These are phyloP conservation scores for Alternaria burnsii DNA, from an alignment of 2,329 filamentous ascomycete species.

Conservation along the genomic window DNA sequence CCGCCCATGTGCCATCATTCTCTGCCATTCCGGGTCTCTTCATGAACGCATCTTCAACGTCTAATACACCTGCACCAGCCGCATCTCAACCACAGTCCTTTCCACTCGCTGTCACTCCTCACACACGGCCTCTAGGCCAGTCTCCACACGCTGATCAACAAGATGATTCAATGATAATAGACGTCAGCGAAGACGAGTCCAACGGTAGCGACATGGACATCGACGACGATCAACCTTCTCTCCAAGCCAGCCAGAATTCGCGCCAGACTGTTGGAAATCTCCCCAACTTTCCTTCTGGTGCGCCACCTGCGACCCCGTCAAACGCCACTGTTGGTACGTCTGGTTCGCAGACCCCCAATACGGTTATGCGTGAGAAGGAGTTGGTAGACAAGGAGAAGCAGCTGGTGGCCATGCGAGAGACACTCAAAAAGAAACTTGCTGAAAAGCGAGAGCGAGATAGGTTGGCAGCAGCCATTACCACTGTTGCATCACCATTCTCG, in stretches of 20 bases:
- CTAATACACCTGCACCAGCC: conserved; percentile 12
- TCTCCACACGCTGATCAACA: conserved; percentile 61
- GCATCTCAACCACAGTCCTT: conserved; percentile 58
- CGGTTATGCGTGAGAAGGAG: conserved; percentile 51
- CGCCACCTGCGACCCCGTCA: conserved; percentile 30
- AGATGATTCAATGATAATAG: conserved; percentile 76
- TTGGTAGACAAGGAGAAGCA: conserved; percentile 59
- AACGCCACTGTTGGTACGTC: conserved; percentile 43
- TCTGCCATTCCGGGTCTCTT: conserved; percentile 63
- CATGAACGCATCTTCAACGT: conserved; percentile 50
- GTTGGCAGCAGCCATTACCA: conserved; percentile 20
- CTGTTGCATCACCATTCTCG: conserved; percentile 1
- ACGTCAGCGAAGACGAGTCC: conserved; percentile 79
- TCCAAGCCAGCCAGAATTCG: conserved; percentile 15
- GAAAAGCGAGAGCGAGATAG: conserved; percentile 35
- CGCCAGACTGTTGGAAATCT: conserved; percentile 25
- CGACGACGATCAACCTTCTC: conserved; percentile 60
- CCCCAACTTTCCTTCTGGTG: conserved; percentile 38
- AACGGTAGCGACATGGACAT: conserved; percentile 72
- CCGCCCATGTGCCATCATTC: conserved; percentile 27
- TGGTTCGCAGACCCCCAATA: conserved; percentile 49
- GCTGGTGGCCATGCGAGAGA: conserved; percentile 56
- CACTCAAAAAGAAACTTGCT: conserved; percentile 39
- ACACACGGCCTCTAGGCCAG: conserved; percentile 71
- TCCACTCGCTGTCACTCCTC: conserved; percentile 35